Evolutionary conservation across 2,329 filamentous ascomycete genomes (phyloP).

Genomic region (Colletotrichum costaricense): DNA sequence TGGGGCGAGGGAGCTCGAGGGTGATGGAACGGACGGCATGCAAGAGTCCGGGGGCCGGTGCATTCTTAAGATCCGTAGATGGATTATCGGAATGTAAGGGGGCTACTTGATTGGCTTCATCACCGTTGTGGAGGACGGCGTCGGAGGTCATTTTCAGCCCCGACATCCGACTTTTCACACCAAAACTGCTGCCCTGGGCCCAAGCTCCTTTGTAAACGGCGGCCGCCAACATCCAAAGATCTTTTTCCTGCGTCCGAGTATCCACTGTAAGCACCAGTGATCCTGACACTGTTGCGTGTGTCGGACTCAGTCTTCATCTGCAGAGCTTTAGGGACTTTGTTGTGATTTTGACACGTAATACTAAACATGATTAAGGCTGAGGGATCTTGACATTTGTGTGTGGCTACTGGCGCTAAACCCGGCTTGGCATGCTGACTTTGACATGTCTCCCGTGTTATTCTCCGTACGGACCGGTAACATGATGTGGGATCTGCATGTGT

Average conservation of each 20-base stretch:
- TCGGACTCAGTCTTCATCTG: not conserved
- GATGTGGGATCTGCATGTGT: not conserved
- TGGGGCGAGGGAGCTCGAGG: not conserved
- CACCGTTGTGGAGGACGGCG: not conserved
- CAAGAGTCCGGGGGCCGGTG: slow-evolving; percentile 6
- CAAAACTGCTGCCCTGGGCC: not conserved
- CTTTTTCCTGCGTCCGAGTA: not conserved
- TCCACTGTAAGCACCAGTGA: not conserved
- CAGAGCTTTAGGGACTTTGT: not conserved
- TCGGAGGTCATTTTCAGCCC: not conserved
- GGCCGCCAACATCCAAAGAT: not conserved
- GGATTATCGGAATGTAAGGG: not conserved
- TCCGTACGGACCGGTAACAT: not conserved
- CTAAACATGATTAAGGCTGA: not conserved
- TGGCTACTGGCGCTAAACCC: not conserved
- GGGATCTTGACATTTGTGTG: not conserved
- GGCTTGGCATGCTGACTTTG: not conserved
- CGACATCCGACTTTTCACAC: not conserved
- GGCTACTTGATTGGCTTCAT: slow-evolving; percentile 9
- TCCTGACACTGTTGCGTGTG: not conserved
- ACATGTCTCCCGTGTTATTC: not conserved
- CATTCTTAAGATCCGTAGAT: slow-evolving; percentile 11
- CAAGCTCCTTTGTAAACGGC: not conserved
- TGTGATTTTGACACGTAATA: not conserved
- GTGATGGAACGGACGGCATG: not conserved